Percentiles rank a stretch among this genome's conserved stretches.
These are phyloP conservation scores for Lycium barbarum DNA, from an alignment of 257 asterid genomes.

Conservation along the genomic window DNA sequence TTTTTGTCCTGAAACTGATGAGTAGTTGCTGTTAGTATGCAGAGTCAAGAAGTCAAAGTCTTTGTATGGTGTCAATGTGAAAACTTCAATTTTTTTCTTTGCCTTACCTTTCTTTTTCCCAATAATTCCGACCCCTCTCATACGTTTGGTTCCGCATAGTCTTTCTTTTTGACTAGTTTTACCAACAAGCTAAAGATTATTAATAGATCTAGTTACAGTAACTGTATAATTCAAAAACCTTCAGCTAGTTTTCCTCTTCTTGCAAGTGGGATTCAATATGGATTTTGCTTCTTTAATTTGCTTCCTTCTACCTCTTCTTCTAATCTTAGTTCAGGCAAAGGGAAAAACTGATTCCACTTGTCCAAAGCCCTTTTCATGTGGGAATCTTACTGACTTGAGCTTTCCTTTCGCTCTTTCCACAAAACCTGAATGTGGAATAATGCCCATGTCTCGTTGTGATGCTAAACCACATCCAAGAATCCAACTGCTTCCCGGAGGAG, in stretches of 20 bases:
- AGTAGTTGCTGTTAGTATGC: background rate
- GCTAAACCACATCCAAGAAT: background rate
- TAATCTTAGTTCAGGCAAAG: background rate
- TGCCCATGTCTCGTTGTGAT: background rate
- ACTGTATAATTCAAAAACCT: background rate
- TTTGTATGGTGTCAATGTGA: background rate
- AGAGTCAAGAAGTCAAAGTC: slow-evolving; percentile 19
- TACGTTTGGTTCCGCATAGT: background rate
- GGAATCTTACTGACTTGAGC: background rate
- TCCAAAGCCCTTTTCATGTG: background rate
- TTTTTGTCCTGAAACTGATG: too few species aligned
- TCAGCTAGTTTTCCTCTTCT: slow-evolving; percentile 2
- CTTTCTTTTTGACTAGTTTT: background rate
- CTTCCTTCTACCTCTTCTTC: background rate
- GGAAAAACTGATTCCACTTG: background rate
- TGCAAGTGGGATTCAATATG: background rate
- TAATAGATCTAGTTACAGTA: background rate
- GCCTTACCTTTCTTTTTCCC: background rate
- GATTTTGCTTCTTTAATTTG: background rate
- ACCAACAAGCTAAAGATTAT: too few species aligned
- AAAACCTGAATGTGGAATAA: slow-evolving; percentile 4
- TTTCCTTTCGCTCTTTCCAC: slow-evolving; percentile 19
- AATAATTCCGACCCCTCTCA: background rate
- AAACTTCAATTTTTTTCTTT: background rate
- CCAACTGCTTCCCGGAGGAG: slow-evolving; percentile 3